These are phyloP conservation scores for Ganoderma meredithae DNA, from an alignment of 1,284 basidiomycete species.

Conservation along the genomic window DNA sequence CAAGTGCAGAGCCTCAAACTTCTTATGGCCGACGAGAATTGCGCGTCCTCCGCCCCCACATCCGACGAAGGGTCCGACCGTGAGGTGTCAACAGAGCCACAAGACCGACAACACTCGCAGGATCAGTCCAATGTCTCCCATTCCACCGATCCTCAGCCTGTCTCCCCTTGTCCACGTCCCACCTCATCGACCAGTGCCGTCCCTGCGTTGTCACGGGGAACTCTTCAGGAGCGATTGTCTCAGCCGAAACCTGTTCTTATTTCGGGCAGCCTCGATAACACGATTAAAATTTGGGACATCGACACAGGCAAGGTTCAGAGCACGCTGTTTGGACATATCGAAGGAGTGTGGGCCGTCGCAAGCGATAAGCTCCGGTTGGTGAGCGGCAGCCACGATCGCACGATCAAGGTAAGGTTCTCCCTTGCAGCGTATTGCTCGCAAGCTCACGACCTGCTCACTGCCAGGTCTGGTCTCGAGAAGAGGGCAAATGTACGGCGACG, in stretches of 20 bases:
- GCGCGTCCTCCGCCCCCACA: conserved; percentile 22
- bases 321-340: conserved; percentile 96
- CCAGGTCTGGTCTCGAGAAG: conserved; percentile 92
- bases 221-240: conserved; percentile 9
- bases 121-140: conserved; percentile 14
- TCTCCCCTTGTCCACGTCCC: conserved; percentile 1
- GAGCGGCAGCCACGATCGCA: conserved; percentile 91
- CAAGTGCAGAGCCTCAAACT: conserved; percentile 94
- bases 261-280: conserved; percentile 94
- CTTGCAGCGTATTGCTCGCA: conserved; percentile 18
- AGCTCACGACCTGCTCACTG: conserved; percentile 23
- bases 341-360: conserved; percentile 96
- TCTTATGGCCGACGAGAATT: conserved; percentile 48
- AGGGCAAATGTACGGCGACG: conserved; percentile 88
- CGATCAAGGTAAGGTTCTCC: conserved; percentile 75
- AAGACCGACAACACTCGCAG: conserved; percentile 35
- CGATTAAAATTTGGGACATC: conserved; percentile 96
- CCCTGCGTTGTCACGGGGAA: conserved; percentile 21
- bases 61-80: conserved; percentile 15
- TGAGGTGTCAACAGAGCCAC: conserved; percentile 29
- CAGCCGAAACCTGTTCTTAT: conserved; percentile 75
- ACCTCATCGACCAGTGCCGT: conserved; percentile 6
- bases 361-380: conserved; percentile 93
- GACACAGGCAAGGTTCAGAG: conserved; percentile 82
- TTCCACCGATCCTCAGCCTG: background rate